These are phyloP conservation scores for Scenedesmus sp. DNA, from an alignment of 163 green algal species.

Conservation along the genomic window DNA sequence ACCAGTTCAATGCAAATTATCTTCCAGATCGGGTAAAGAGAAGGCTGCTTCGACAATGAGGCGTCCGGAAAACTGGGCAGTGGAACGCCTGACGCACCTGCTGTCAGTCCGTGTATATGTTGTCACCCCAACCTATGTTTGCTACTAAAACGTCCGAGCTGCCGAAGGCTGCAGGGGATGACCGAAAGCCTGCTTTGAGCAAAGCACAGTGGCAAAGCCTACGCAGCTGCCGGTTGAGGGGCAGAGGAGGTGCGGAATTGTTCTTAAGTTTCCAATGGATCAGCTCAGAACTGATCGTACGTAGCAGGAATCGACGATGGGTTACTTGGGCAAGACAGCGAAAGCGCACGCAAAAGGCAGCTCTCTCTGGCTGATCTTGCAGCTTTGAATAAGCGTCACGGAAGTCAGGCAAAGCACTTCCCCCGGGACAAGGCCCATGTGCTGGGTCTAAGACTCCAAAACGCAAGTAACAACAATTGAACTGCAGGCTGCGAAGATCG, in stretches of 20 bases:
- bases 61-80: not conserved
- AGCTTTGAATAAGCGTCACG: not conserved
- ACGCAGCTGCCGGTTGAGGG: not conserved
- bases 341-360: constrained; percentile 15
- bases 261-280: not conserved
- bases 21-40: not conserved
- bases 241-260: not conserved
- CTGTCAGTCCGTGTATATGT: not conserved
- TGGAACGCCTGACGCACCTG: constrained; percentile 1
- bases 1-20: not conserved
- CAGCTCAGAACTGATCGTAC: not conserved
- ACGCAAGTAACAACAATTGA: not conserved
- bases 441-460: not conserved
- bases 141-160: not conserved
- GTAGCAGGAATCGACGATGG: not conserved
- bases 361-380: constrained; percentile 11
- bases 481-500: too few relatives aligned
- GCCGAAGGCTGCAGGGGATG: not conserved
- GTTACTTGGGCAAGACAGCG: constrained; percentile 6
- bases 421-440: not conserved
- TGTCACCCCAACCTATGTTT: not conserved
- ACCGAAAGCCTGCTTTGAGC: not conserved
- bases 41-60: not conserved
- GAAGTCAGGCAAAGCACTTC: not conserved
- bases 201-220: not conserved